Base-by-base conservation (phyloP, 129 eudicot genomes). In the Ambrosia trifida region DNA sequence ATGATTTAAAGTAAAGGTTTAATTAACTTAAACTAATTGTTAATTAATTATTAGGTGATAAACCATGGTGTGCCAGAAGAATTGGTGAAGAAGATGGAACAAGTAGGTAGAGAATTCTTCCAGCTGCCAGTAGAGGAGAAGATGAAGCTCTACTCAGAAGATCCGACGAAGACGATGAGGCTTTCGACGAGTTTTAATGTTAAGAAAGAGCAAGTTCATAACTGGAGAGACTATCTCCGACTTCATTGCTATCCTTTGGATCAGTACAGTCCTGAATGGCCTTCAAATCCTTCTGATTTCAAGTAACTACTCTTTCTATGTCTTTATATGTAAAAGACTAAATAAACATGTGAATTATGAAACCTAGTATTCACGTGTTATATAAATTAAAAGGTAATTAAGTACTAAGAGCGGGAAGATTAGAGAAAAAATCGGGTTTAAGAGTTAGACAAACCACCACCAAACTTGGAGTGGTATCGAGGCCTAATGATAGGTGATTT, bases 161-260 rank as follows among this genome's bases (percentile, higher is more conserved):
- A 93, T 59, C 96, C 95, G 1, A 9, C 87, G 7, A 93, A 89
- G 70, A 89, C 98, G 7, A 78, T 74, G 82, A 87, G 98, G 41
- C 59, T 93, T 70, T 89, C 95, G 9, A 89, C 98, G 11, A 93
- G 98, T 67, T 93, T 90, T 54, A 93, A 93, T 44, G 87, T 84
- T 7, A 81, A 74, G 45, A 89, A 89, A 67, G 98, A 93, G 70
- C 81, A 75, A 20, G 74, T 93, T 40, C 96, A 93, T 72, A 93
- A 93, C 17, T 93, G 98, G 98, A 82, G 98, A 66, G 98, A 93
- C 52, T 89, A 86, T 76, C 91, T 93, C 11, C 79, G 98, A 64
- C 96, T 93, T 69, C 96, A 93, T 45, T 93, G 98, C 33, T 57
- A 87, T 83, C 98, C 98, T 30, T 63, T 93, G 69, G 85, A 89